These are phyloP conservation scores for Hypericum perforatum DNA, from an alignment of 345 rosid species.

Conservation along the genomic window DNA sequence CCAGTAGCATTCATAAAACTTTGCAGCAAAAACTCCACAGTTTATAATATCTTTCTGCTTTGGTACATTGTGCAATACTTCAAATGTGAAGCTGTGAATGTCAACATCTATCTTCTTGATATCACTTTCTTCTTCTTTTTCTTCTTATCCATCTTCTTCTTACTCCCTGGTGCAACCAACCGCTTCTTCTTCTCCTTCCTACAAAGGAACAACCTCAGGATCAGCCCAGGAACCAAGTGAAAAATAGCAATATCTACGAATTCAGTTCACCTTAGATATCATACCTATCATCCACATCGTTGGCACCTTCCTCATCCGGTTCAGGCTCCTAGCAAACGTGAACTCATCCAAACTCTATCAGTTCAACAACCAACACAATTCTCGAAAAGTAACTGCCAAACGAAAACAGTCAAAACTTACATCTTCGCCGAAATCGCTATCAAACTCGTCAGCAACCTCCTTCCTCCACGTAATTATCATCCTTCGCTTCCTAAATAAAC, in stretches of 20 bases:
- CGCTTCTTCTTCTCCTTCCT: conserved; percentile 53
- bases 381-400: not conserved
- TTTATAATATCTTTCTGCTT: too few relatives aligned
- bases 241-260: not conserved
- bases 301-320: conserved; percentile 57
- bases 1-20: too few relatives aligned
- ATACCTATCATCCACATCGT: conserved; percentile 28
- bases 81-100: too few relatives aligned
- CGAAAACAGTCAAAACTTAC: conserved; percentile 33
- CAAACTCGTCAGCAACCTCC: conserved; percentile 84
- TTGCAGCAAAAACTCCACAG: too few relatives aligned
- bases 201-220: conserved; percentile 4
- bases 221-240: not conserved
- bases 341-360: conserved; percentile 3
- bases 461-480: conserved; percentile 71
- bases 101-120: too few relatives aligned
- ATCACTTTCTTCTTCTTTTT: conserved; percentile 52
- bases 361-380: not conserved
- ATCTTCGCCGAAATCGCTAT: conserved; percentile 87
- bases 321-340: conserved; percentile 72
- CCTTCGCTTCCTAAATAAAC: conserved; percentile 58
- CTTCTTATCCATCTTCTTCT: conserved; percentile 43
- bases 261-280: not conserved
- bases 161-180: conserved; percentile 52
- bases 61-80: too few relatives aligned